Evolutionary conservation across 805 yeast genomes (phyloP).

Genomic region (Kazachstania psychrophila): DNA sequence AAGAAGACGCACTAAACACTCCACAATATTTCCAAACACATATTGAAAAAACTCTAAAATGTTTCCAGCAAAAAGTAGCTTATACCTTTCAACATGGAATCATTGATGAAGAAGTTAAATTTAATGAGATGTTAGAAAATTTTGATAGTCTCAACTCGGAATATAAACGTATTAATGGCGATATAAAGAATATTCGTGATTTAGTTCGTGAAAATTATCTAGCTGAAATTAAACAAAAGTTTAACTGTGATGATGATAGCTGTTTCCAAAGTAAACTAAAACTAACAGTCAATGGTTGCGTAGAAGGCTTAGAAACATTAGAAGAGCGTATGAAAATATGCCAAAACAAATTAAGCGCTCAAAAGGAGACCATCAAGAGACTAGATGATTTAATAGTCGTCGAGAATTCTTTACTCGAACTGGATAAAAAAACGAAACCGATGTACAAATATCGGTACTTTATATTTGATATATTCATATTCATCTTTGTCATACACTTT

Average conservation of each 20-base stretch:
- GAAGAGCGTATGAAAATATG: constrained; percentile 20
- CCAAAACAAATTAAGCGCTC: constrained; percentile 13
- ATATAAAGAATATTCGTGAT: constrained; percentile 17
- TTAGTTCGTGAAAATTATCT: constrained; percentile 25
- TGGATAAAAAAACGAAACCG: constrained; percentile 1
- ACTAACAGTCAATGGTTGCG: constrained; percentile 8
- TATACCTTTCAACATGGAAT: constrained; percentile 14
- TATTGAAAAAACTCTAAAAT: constrained; percentile 14
- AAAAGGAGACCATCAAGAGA: constrained; percentile 21
- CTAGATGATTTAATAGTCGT: constrained; percentile 17
- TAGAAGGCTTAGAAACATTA: constrained; percentile 20
- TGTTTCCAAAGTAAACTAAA: constrained; percentile 19
- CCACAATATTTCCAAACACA: too few species aligned
- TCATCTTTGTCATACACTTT: constrained; percentile 1
- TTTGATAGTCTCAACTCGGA: constrained; percentile 17
- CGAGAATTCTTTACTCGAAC: constrained; percentile 2
- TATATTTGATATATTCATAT: constrained; percentile 5
- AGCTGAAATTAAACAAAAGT: constrained; percentile 20
- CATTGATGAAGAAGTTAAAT: constrained; percentile 20
- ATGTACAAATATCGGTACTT: constrained; percentile 8
- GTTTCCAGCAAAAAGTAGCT: constrained; percentile 19
- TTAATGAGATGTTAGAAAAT: constrained; percentile 19
- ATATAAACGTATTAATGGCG: constrained; percentile 24
- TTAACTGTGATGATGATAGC: constrained; percentile 18
- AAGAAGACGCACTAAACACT: too few species aligned